phyloP scores from a whole-genome alignment of 1,284 basidiomycete species.

The Moniliella sp. region DNA sequence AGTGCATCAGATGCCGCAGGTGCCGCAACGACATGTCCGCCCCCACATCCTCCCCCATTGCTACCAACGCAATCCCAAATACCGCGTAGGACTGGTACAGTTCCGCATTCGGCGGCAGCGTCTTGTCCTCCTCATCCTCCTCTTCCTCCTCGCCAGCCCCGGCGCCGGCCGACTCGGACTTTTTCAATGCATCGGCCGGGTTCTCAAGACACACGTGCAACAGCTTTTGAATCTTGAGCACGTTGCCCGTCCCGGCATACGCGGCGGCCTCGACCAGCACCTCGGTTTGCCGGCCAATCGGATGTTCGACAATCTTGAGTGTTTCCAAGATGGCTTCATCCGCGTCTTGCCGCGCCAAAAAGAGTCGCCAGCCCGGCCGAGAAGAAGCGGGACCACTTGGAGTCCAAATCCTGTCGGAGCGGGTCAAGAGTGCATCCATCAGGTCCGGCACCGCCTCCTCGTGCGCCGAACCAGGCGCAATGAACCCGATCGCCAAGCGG shows the following conservation, averaged over 20 bases:
- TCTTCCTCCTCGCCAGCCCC: slow-evolving; percentile 5
- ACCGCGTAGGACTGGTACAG: slow-evolving; percentile 83
- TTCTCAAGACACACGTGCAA: slow-evolving; percentile 85
- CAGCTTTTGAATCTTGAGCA: slow-evolving; percentile 77
- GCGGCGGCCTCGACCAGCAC: slow-evolving; percentile 83
- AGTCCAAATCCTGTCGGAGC: slow-evolving; percentile 21
- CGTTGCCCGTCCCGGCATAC: slow-evolving; percentile 85
- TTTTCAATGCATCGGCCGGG: slow-evolving; percentile 32
- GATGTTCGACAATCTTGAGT: slow-evolving; percentile 80
- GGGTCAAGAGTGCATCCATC: slow-evolving; percentile 65
- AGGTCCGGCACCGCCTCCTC: slow-evolving; percentile 78
- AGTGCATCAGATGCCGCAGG: slow-evolving; percentile 53
- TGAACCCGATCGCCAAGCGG: slow-evolving; percentile 75
- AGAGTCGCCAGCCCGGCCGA: slow-evolving; percentile 69
- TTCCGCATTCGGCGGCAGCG: slow-evolving; percentile 53
- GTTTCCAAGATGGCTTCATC: slow-evolving; percentile 88
- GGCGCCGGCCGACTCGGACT: slow-evolving; percentile 13
- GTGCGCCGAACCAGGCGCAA: slow-evolving; percentile 83
- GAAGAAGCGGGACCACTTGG: slow-evolving; percentile 79
- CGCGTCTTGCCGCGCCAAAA: slow-evolving; percentile 45
- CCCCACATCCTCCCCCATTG: slow-evolving; percentile 96
- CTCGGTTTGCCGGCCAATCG: slow-evolving; percentile 69
- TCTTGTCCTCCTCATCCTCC: slow-evolving; percentile 39
- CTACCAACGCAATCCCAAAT: slow-evolving; percentile 74
- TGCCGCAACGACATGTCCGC: slow-evolving; percentile 51